Conservation (phyloP, 345 rosid species). For the Gynandropsis gynandra region DNA sequence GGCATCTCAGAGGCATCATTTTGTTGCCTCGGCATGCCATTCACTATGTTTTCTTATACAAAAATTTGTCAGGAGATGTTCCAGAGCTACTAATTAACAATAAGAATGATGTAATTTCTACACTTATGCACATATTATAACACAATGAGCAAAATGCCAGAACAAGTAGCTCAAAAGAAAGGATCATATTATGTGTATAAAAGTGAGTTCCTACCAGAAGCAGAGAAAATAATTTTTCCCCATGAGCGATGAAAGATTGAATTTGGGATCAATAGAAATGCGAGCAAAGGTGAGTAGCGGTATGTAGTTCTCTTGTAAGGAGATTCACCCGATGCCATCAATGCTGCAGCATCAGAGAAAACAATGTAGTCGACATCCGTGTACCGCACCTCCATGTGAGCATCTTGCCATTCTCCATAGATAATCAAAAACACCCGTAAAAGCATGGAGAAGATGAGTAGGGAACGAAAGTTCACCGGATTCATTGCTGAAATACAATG, state of each 20-base stretch:
- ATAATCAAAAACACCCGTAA: conserved; percentile 54
- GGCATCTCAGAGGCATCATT: too few species aligned
- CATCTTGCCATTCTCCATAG: conserved; percentile 94
- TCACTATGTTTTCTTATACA: neutral
- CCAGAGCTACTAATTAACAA: neutral
- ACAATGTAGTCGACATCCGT: conserved; percentile 85
- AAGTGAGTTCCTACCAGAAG: conserved; percentile 41
- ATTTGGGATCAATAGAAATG: conserved; percentile 64
- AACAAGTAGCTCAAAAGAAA: neutral
- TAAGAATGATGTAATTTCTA: neutral
- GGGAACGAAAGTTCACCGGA: conserved; percentile 20
- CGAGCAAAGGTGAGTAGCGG: conserved; percentile 85
- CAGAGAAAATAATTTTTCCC: conserved; percentile 88
- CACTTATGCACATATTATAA: neutral
- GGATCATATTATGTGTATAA: neutral
- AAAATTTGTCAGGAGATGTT: neutral
- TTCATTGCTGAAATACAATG: conserved; percentile 13
- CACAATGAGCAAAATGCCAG: neutral
- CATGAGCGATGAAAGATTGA: conserved; percentile 54
- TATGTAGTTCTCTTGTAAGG: conserved; percentile 79
- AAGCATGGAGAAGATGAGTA: conserved; percentile 48
- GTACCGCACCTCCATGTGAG: conserved; percentile 80
- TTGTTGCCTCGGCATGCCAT: too few species aligned
- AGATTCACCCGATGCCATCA: conserved; percentile 66
- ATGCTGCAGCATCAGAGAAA: conserved; percentile 87